phyloP scores from a whole-genome alignment of 2,329 filamentous ascomycete genomes.

The Triangularia setosa region DNA sequence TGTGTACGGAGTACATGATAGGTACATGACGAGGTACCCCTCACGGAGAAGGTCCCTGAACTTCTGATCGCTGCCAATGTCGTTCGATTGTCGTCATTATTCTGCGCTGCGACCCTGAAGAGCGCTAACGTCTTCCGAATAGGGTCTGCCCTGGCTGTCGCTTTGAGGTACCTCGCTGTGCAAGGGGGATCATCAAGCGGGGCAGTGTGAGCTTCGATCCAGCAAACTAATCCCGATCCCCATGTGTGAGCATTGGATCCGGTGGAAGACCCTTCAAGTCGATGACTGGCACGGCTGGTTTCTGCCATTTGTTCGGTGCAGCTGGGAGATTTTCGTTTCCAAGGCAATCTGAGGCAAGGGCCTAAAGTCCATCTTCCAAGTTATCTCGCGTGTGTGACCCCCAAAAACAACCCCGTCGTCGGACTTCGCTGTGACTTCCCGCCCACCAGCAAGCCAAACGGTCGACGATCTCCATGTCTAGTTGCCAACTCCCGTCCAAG shows the following conservation, averaged over 20 bases:
- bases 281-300: too few species aligned
- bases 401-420: not conserved
- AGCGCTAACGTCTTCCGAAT: not conserved
- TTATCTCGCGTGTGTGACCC: not conserved
- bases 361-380: not conserved
- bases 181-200: not conserved
- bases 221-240: not conserved
- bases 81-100: constrained; percentile 10
- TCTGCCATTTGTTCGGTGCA: not conserved
- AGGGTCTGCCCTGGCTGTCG: not conserved
- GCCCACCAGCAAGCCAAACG: not conserved
- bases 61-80: not conserved
- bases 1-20: not conserved
- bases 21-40: not conserved
- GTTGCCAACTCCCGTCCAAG: not conserved
- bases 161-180: not conserved
- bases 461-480: not conserved
- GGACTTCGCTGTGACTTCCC: not conserved
- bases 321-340: not conserved
- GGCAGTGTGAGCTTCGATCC: not conserved
- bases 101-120: constrained; percentile 2
- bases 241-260: too few species aligned
- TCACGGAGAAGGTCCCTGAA: not conserved
- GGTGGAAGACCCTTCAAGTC: too few species aligned
- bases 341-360: not conserved